phyloP scores from a whole-genome alignment of 2,329 filamentous ascomycete species.

The Helminthosporium solani region DNA sequence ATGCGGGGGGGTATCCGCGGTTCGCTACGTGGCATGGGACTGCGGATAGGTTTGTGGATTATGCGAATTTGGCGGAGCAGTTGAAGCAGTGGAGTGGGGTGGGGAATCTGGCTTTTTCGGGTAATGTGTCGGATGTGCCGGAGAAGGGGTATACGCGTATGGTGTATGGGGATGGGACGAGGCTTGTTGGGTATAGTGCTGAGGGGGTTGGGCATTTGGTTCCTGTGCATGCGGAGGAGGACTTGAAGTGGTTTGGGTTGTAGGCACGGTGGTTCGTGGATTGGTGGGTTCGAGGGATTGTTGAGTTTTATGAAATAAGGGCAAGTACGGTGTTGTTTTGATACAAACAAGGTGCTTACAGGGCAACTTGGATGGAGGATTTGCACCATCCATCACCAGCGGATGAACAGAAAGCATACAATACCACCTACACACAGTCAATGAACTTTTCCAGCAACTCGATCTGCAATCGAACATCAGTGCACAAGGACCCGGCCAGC shows the following conservation, averaged over 20 bases:
- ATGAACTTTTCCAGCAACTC: too few species aligned
- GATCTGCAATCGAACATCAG: too few species aligned
- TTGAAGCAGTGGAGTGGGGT: constrained; percentile 23
- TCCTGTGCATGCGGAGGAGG: constrained; percentile 9
- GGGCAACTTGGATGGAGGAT: too few species aligned
- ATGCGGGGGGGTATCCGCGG: constrained; percentile 34
- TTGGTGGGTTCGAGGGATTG: too few species aligned
- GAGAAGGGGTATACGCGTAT: constrained; percentile 17
- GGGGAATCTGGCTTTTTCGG: constrained; percentile 9
- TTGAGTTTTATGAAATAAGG: too few species aligned
- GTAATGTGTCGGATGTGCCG: constrained; percentile 13
- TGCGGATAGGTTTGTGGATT: constrained; percentile 30
- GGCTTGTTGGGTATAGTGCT: constrained; percentile 21
- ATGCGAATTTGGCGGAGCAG: constrained; percentile 18
- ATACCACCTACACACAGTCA: too few species aligned
- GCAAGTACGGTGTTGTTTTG: too few species aligned
- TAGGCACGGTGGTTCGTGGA: too few species aligned
- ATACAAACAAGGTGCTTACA: too few species aligned
- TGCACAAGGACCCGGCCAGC: too few species aligned
- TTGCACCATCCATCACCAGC: too few species aligned
- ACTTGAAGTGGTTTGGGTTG: constrained; percentile 20
- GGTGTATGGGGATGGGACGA: constrained; percentile 17
- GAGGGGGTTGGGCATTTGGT: constrained; percentile 21
- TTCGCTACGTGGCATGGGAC: constrained; percentile 40
- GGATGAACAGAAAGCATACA: too few species aligned